Conservation (phyloP, 768 basidiomycete species). For the Chiua virens region DNA sequence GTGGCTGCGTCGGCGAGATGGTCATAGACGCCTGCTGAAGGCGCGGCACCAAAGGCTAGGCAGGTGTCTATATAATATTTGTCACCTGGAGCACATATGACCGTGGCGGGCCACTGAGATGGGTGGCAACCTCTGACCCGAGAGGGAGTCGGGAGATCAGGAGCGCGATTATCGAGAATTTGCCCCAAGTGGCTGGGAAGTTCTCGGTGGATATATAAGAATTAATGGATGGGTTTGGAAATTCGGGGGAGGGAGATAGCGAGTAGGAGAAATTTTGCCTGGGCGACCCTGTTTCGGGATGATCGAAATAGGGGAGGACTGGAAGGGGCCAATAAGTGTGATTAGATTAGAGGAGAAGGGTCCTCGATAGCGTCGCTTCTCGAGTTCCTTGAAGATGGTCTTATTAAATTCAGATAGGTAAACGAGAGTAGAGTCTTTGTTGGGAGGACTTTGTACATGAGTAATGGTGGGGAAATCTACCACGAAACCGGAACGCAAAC, state of each 20-base stretch:
- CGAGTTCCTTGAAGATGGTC: not conserved
- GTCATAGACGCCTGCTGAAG: no score
- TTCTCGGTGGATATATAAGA: constrained; percentile 29
- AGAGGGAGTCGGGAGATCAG: constrained; percentile 18
- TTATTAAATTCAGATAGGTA: not conserved
- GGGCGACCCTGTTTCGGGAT: constrained; percentile 37
- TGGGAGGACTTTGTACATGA: constrained; percentile 3
- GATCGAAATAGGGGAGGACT: constrained; percentile 21
- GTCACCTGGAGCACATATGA: no score
- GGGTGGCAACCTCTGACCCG: constrained; percentile 29
- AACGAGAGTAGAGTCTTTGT: constrained; percentile 1
- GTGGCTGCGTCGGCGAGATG: no score
- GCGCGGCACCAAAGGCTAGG: no score
- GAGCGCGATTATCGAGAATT: constrained; percentile 35
- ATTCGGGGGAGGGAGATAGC: not conserved
- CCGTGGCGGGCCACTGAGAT: no score
- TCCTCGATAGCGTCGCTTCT: not conserved
- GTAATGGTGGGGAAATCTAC: constrained; percentile 7
- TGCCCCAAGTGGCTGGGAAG: constrained; percentile 47
- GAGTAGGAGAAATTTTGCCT: constrained; percentile 37
- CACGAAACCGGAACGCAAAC: not conserved
- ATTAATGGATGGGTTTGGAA: constrained; percentile 33
- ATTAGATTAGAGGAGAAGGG: not conserved
- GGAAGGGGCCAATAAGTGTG: constrained; percentile 5
- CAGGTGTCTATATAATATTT: no score